Conservation (phyloP, 306 rosid genomes). For the Mucuna pruriens region DNA sequence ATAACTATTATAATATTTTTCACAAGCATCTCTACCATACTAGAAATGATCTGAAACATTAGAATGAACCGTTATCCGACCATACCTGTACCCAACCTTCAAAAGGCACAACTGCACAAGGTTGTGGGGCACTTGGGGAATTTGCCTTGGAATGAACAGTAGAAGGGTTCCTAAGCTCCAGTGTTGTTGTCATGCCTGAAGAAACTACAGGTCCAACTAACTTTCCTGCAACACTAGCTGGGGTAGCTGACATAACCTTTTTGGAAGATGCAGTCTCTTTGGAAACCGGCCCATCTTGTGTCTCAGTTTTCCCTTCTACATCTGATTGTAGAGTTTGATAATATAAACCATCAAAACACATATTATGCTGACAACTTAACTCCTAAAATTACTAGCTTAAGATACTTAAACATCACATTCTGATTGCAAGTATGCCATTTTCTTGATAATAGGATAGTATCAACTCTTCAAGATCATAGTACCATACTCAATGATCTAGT, state of each 20-base stretch:
- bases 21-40: background rate
- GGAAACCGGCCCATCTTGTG: conserved; percentile 46
- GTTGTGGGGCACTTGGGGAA: conserved; percentile 44
- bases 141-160: conserved; percentile 47
- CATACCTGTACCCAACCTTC: conserved; percentile 79
- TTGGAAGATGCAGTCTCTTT: conserved; percentile 51
- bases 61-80: background rate
- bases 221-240: conserved; percentile 50
- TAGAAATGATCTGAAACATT: background rate
- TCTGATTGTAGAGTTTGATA: conserved; percentile 46
- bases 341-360: conserved; percentile 22
- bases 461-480: background rate
- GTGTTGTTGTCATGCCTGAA: conserved; percentile 62
- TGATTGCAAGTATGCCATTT: background rate
- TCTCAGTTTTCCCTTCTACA: conserved; percentile 67
- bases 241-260: conserved; percentile 43
- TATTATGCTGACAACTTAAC: background rate
- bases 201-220: conserved; percentile 62
- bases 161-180: conserved; percentile 69
- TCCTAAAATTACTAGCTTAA: conserved; percentile 4
- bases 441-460: background rate
- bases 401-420: conserved; percentile 8
- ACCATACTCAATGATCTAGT: conserved; percentile 14
- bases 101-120: conserved; percentile 65
- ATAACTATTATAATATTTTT: background rate